Conservation (phyloP, 2,329 filamentous ascomycete species). For the Diaporthe velutina region DNA sequence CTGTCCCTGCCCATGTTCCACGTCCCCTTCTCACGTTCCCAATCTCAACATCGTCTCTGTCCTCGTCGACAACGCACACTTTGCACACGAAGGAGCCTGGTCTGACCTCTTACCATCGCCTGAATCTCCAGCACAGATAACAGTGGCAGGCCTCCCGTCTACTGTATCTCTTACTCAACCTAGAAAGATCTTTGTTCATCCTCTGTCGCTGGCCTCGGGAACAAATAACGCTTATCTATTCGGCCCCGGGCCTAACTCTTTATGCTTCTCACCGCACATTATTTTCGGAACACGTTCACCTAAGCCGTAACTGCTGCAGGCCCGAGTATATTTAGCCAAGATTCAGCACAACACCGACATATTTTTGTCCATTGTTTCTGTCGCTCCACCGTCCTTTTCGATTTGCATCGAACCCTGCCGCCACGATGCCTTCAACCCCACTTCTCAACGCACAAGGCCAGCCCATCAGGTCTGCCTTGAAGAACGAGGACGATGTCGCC, state of each 20-base stretch:
- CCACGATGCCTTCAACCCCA: conserved; percentile 32
- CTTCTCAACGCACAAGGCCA: conserved; percentile 39
- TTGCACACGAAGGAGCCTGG: not conserved
- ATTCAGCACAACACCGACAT: not conserved
- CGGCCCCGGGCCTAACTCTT: not conserved
- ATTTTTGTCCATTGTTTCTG: not conserved
- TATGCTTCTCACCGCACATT: not conserved
- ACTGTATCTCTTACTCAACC: not conserved
- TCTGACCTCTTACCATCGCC: not conserved
- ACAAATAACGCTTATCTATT: not conserved
- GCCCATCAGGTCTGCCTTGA: conserved; percentile 40
- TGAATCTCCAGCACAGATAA: not conserved
- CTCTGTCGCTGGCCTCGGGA: not conserved
- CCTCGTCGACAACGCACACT: not conserved
- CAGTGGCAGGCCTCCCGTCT: not conserved
- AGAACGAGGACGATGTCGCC: conserved; percentile 38
- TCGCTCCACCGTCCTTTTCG: not conserved
- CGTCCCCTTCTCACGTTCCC: not conserved
- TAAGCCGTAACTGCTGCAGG: not conserved
- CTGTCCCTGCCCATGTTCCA: not conserved
- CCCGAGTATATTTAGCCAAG: not conserved
- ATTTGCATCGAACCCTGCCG: not conserved
- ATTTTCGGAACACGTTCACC: not conserved
- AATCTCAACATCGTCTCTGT: conserved; percentile 6
- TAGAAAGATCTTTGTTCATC: not conserved